phyloP scores from a whole-genome alignment of 2,329 filamentous ascomycete genomes.

The Lachnellula subtilissima region DNA sequence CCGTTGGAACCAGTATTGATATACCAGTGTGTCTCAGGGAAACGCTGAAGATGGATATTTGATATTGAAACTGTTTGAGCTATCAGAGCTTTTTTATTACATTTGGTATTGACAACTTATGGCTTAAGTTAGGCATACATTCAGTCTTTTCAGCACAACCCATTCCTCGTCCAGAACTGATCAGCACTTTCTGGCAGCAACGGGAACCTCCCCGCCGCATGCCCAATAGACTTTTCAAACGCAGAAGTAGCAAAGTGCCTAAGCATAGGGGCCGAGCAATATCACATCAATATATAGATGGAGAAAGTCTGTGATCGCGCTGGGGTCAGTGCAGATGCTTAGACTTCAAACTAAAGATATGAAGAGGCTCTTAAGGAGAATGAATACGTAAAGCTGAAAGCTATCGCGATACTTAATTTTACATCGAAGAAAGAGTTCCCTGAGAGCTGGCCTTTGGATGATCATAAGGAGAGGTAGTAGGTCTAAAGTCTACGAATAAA shows the following conservation, averaged over 20 bases:
- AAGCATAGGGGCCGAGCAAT: conserved; percentile 5
- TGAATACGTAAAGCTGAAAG: conserved; percentile 3
- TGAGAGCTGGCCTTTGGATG: conserved; percentile 7
- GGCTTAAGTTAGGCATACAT: too few relatives aligned
- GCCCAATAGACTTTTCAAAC: conserved; percentile 5
- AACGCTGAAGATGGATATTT: conserved; percentile 32
- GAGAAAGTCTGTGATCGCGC: conserved; percentile 19
- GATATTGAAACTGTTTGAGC: too few relatives aligned
- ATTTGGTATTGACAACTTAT: too few relatives aligned
- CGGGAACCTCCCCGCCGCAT: not conserved
- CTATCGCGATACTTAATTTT: conserved; percentile 3
- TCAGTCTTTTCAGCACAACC: too few relatives aligned
- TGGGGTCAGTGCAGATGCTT: conserved; percentile 28
- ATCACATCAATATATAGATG: conserved; percentile 22
- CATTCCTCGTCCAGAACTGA: conserved; percentile 17
- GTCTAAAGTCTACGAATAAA: not conserved
- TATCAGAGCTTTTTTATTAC: too few relatives aligned
- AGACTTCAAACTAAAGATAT: conserved; percentile 25
- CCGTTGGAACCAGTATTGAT: conserved; percentile 40
- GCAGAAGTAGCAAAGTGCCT: conserved; percentile 9
- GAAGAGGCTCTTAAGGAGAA: conserved; percentile 14
- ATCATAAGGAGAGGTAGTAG: conserved; percentile 4
- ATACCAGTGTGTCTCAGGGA: conserved; percentile 36
- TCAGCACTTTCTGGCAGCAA: conserved; percentile 10
- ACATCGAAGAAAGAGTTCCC: conserved; percentile 3